These are phyloP conservation scores for Chaetomium globosum DNA, from an alignment of 2,329 filamentous ascomycete genomes.

Conservation along the genomic window DNA sequence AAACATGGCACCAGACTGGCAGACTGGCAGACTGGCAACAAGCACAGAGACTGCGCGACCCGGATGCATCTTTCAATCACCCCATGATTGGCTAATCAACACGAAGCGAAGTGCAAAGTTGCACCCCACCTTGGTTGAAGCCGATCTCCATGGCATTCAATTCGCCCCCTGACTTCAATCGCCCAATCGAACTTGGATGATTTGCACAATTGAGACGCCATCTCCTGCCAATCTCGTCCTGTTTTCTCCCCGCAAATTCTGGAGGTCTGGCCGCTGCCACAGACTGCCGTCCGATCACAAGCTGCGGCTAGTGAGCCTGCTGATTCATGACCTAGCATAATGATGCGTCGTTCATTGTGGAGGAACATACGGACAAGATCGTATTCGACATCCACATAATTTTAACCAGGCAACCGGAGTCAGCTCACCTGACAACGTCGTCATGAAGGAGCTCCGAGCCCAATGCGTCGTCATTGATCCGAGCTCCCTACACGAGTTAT, in stretches of 20 bases:
- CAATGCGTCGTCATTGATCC: not conserved
- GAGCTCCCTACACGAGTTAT: not conserved
- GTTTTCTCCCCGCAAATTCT: not conserved
- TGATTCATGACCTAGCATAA: not conserved
- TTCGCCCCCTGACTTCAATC: not conserved
- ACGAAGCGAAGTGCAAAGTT: constrained; percentile 5
- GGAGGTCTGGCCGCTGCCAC: too few species aligned
- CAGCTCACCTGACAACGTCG: not conserved
- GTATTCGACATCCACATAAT: not conserved
- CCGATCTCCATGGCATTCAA: constrained; percentile 13
- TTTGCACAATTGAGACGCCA: constrained; percentile 1
- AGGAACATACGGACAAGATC: not conserved
- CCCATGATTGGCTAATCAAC: constrained; percentile 7
- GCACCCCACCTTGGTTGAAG: constrained; percentile 5
- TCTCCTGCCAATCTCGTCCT: constrained; percentile 10
- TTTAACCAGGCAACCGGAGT: not conserved
- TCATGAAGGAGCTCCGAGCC: not conserved
- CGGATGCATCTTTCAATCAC: not conserved
- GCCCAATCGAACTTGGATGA: constrained; percentile 1
- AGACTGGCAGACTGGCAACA: not conserved
- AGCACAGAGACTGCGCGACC: not conserved
- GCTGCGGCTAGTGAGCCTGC: not conserved
- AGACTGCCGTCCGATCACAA: not conserved
- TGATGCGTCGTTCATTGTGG: not conserved
- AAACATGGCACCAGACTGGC: not conserved